These are phyloP conservation scores for Lentinus tigrinus DNA, from an alignment of 768 basidiomycete genomes.

Conservation along the genomic window DNA sequence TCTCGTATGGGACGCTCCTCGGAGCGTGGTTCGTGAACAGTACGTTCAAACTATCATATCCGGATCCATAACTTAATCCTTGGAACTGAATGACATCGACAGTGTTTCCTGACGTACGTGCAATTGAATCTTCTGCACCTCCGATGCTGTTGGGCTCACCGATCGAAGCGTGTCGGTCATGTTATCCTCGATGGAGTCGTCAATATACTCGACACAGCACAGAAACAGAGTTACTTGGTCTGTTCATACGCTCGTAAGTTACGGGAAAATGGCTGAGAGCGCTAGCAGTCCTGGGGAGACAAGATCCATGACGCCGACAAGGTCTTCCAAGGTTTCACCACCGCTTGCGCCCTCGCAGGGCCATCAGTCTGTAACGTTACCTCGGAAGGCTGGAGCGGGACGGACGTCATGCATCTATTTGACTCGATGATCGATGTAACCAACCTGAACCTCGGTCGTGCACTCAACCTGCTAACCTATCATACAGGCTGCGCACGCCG, in stretches of 20 bases:
- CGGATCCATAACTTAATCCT: not conserved
- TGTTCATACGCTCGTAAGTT: not conserved
- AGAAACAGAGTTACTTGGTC: not conserved
- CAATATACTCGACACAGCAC: not conserved
- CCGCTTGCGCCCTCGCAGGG: not conserved
- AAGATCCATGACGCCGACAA: not conserved
- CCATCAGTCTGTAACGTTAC: not conserved
- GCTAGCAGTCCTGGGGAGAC: not conserved
- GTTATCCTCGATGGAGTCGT: conserved; percentile 1
- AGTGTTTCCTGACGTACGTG: not conserved
- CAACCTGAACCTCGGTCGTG: not conserved
- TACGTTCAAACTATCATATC: not conserved
- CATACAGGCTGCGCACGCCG: not conserved
- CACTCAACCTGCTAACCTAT: not conserved
- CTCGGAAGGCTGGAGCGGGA: not conserved
- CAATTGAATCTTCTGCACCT: not conserved
- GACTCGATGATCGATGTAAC: not conserved
- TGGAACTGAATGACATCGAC: too few species aligned
- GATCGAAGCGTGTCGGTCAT: not conserved
- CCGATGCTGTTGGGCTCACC: not conserved
- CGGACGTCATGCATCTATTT: not conserved
- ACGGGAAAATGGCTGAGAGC: too few species aligned
- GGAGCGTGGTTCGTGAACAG: not conserved
- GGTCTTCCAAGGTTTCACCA: not conserved
- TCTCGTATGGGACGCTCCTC: conserved; percentile 2